Evolutionary conservation across 768 basidiomycete species (phyloP).

Genomic region (Mycena capillaripes): DNA sequence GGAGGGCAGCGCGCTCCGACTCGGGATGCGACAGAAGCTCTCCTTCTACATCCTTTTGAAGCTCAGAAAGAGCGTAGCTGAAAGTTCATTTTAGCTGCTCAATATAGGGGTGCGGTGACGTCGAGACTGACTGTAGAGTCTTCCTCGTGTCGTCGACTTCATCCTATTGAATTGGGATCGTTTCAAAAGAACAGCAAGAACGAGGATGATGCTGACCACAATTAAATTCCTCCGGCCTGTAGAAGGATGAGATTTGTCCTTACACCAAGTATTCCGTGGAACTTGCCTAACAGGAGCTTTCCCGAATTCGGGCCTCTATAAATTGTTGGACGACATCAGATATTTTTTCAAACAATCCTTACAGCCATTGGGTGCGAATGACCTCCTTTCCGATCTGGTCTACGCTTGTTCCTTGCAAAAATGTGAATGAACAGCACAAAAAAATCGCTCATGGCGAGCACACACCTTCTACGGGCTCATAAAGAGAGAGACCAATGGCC

Average conservation of each 20-base stretch:
- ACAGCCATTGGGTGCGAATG: conserved; percentile 97
- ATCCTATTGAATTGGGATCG: conserved; percentile 61
- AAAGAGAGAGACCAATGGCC: conserved; percentile 96
- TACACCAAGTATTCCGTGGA: background rate
- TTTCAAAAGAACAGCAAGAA: background rate
- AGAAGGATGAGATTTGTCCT: conserved; percentile 13
- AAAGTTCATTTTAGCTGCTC: background rate
- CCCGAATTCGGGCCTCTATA: conserved; percentile 74
- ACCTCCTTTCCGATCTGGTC: conserved; percentile 89
- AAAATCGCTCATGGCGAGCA: too few species aligned
- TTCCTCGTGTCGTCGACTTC: conserved; percentile 92
- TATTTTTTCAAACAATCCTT: conserved; percentile 47
- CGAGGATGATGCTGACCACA: conserved; percentile 21
- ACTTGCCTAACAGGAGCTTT: conserved; percentile 80
- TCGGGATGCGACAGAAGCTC: conserved; percentile 78
- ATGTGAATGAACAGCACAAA: too few species aligned
- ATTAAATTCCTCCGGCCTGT: conserved; percentile 31
- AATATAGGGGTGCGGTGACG: background rate
- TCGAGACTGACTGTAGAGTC: conserved; percentile 81
- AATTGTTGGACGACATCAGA: conserved; percentile 15
- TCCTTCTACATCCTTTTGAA: conserved; percentile 88
- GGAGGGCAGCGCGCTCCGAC: conserved; percentile 77
- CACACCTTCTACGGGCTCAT: conserved; percentile 76
- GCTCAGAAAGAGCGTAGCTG: conserved; percentile 92
- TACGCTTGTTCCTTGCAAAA: conserved; percentile 69